Evolutionary conservation across 1,139 yeast species (phyloP), one percentile per base, ranked within the genome.

Genomic region (Hyphopichia buzzinii): DNA sequence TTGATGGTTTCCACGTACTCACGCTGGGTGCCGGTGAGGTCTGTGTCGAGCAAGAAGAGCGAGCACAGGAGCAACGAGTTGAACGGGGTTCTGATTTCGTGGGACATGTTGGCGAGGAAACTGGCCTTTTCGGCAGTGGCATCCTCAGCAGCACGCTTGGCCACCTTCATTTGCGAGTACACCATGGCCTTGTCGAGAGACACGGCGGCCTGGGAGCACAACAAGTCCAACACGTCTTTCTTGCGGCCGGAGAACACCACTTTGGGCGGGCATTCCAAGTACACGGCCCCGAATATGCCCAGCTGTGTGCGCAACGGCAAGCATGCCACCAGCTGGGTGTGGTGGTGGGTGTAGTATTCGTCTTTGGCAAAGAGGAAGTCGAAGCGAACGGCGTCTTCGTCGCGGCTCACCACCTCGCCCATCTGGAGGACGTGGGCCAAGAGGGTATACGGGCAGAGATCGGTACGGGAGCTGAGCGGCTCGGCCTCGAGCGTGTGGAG

Each of bases 101-200:
- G 80, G 1, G 79, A 73, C 81, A 77, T 76, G 42, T 76, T 76
- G n/a, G 81, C 80, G 37, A 77, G 50, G 44, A 77, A 77, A 36
- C 77, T 70, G 2, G 81, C 79, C 55, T 74, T 77, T 44, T 75
- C 81, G 4, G 74, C 77, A 0, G 80, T 77, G 1, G 82, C 81
- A 37, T 74, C 80, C 45, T 77, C 81, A 1, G 82, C 82, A 2
- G 79, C 74, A 41, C 64, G 60, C 48, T 74, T 76, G 4, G 82
- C 81, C 17, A 68, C 41, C 46, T 71, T 76, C 72, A 77, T 72
- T 45, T 73, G 77, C 8, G 63, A 54, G 44, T 74, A 75, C 13
- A 77, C 52, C 25, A 63, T 60, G 0, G 78, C 71, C 39, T 77
- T 76, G 16, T 71, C 73, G 24, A 77, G 55, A 1, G 81, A 70